phyloP scores from a whole-genome alignment of 257 asterid genomes.

The Apocynum venetum region DNA sequence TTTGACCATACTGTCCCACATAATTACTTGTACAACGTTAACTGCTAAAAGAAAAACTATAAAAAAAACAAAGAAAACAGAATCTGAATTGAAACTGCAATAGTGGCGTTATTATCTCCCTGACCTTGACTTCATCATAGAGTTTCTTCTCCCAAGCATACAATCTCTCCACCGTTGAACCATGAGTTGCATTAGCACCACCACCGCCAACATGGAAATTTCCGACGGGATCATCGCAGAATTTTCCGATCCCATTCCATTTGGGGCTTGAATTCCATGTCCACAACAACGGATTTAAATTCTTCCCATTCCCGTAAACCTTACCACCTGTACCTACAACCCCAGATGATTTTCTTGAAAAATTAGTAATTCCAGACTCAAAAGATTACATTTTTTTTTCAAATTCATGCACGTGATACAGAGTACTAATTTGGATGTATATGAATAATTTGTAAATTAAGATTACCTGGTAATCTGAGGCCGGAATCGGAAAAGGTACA shows the following conservation, averaged over 20 bases:
- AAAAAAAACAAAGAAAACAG: neutral
- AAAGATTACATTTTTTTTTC: neutral
- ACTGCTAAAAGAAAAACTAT: neutral
- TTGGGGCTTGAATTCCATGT: constrained; percentile 72
- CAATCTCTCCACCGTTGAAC: constrained; percentile 82
- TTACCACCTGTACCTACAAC: constrained; percentile 38
- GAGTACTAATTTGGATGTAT: neutral
- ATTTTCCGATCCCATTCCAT: constrained; percentile 87
- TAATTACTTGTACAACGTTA: neutral
- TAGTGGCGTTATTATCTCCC: neutral
- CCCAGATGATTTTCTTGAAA: neutral
- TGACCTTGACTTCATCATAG: constrained; percentile 90
- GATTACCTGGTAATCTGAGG: constrained; percentile 55
- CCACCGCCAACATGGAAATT: constrained; percentile 24
- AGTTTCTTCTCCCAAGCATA: constrained; percentile 93
- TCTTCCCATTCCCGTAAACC: constrained; percentile 44
- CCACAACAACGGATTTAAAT: constrained; percentile 55
- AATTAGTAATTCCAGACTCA: neutral
- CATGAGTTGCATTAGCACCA: constrained; percentile 46
- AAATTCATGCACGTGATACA: constrained; percentile 5
- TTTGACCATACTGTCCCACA: constrained; percentile 9
- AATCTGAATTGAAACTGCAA: neutral
- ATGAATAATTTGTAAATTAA: neutral
- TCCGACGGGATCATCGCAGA: constrained; percentile 60
- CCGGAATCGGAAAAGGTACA: constrained; percentile 54